Evolutionary conservation across 1,284 basidiomycete species (phyloP), one percentile per base, ranked within the genome.

Genomic region (Ganoderma boninense): DNA sequence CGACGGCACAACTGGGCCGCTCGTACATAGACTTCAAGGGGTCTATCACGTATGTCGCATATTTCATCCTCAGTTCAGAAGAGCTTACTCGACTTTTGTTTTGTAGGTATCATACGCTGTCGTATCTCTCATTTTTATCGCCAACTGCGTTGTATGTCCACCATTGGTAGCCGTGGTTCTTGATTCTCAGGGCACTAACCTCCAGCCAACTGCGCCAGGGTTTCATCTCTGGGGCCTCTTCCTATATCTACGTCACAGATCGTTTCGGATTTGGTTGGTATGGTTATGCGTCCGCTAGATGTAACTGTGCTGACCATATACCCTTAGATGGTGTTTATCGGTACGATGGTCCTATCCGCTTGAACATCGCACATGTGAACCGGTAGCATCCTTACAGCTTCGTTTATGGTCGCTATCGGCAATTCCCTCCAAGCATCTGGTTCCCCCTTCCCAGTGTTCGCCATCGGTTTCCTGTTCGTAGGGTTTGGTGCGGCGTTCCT

Each of bases 391-490:
- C 49, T 1, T 0, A 6, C 32, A 42, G 61, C 62, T 60, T 80
- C 84, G 2, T 57, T 75, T 1, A 65, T 77, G 14, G 80, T 85
- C 62, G 71, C 81, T 1, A 70, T 88, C 13, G 89, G 83, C 1
- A 92, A 90, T 76, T 71, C 80, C 4, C 80, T 93, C 44, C 85
- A 89, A 73, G 83, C 86, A n/a, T 82, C 89, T 20, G 87, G 86
- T 2, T 84, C 87, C 0, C 91, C 92, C 2, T 94, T 91, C 75
- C 90, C 91, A 0, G 83, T 85, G 1, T 91, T 91, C 72, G 85
- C 87, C 13, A 77, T 91, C 35, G 83, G 85, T 0, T 91, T 86
- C 73, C 78, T 84, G 16, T 82, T 93, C 76, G 89, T 86, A 68
- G 92, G 92, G 0, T 85, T 91, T 59, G 92, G 91, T 0, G 77